Evolutionary conservation across 2,329 filamentous ascomycete species (phyloP).

Genomic region (Colletotrichum sp.): DNA sequence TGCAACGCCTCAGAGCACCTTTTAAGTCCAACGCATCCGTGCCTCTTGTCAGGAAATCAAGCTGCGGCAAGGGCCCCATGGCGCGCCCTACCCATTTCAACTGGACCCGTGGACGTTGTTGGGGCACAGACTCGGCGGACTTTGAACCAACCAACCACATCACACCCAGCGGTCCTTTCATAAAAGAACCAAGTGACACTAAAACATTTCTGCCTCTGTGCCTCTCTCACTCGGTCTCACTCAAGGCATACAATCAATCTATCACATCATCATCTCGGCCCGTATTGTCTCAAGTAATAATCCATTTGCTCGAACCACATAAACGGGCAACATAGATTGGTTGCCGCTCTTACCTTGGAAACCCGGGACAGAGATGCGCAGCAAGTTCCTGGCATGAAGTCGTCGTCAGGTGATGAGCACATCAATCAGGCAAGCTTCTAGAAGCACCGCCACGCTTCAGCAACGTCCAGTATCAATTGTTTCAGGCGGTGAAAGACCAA

Average conservation of each 20-base stretch:
- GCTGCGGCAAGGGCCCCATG: no score
- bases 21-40: no score
- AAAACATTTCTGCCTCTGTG: background rate
- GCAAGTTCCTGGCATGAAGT: background rate
- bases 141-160: background rate
- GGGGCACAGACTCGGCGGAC: no score
- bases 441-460: background rate
- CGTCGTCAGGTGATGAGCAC: background rate
- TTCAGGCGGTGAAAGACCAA: no score
- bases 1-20: no score
- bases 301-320: background rate
- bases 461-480: no score
- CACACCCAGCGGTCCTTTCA: background rate
- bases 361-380: no score
- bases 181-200: background rate
- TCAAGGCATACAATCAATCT: background rate
- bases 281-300: background rate
- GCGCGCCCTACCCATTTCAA: no score
- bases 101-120: no score
- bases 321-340: no score
- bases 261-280: background rate
- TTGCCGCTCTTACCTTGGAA: no score
- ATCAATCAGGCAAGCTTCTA: background rate
- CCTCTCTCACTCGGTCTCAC: background rate
- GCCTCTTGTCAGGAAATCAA: no score